Evolutionary conservation across 2,329 filamentous ascomycete genomes (phyloP).

Genomic region (Sporothrix brasiliensis): DNA sequence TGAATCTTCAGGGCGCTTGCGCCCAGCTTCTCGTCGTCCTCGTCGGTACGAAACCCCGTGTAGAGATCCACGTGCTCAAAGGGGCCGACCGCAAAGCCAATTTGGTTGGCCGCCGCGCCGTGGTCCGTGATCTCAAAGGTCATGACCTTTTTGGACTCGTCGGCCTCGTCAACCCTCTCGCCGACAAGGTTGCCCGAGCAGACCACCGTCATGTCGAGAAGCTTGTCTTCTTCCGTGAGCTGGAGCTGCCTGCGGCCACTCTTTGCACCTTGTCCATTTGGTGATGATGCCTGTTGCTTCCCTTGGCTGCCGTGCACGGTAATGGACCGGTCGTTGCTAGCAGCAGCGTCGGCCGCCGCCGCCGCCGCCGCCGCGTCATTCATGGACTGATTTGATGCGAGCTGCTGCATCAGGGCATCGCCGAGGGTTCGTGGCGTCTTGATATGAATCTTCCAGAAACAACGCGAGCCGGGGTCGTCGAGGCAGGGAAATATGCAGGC

Average conservation of each 20-base stretch:
- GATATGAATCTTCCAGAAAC: conserved; percentile 85
- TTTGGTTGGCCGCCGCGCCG: conserved; percentile 78
- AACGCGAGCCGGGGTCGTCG: conserved; percentile 75
- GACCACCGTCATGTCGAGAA: conserved; percentile 84
- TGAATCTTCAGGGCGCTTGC: conserved; percentile 86
- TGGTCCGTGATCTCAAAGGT: conserved; percentile 70
- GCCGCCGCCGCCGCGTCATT: conserved; percentile 29
- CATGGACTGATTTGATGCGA: conserved; percentile 46
- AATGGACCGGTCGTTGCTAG: conserved; percentile 36
- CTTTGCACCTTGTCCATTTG: conserved; percentile 26
- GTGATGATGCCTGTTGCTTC: conserved; percentile 42
- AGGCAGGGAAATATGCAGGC: conserved; percentile 92
- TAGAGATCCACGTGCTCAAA: conserved; percentile 90
- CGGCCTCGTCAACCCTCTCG: conserved; percentile 74
- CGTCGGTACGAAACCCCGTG: conserved; percentile 83
- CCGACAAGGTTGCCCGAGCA: conserved; percentile 89
- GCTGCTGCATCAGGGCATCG: conserved; percentile 64
- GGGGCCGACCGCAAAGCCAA: conserved; percentile 91
- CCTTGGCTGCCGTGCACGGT: conserved; percentile 34
- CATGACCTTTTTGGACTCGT: conserved; percentile 83
- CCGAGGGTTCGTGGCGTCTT: conserved; percentile 84
- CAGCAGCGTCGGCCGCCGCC: conserved; percentile 12
- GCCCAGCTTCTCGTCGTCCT: conserved; percentile 88
- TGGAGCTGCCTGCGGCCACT: conserved; percentile 40
- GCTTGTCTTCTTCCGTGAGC: conserved; percentile 76